Base-by-base conservation (phyloP, 768 basidiomycete genomes). In the Coprinopsis marcescibilis region DNA sequence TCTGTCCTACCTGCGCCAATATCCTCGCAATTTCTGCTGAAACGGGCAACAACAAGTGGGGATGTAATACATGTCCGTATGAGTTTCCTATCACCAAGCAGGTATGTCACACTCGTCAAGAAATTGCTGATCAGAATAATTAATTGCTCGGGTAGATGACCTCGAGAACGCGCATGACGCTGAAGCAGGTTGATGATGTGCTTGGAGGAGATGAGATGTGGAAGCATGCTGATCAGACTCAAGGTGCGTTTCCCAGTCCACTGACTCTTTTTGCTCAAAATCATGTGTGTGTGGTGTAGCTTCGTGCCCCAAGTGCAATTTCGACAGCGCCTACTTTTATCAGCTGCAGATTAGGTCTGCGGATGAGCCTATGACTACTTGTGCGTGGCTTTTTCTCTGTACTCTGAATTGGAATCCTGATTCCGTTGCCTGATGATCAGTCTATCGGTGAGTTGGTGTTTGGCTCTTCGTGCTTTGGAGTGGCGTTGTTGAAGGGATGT, bases 151-250 rank as follows among this genome's bases (percentile, higher is more conserved):
- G 49, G n/a, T 55, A 96, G 89, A 93, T 96, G 81, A 96, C 93
- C 5, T 89, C 90, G 43, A 73, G 94, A 36, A 92, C 86, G 23
- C 79, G 80, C 46, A 71, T 96, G 42, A 83, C 83, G 54, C 76
- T 89, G n/a, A 98, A 98, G 58, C 78, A 84, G 55, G 85, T 92
- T 11, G 96, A 99, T 61, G 96, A 98, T 57, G 94, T 99, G 4
- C 71, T 98, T 21, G 96, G 95, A 42, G 93, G 91, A 2, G 91
- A 89, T 29, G 89, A 91, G 50, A 83, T 82, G 66, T 96, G 94
- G 91, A 85, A 84, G 46, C 88, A 96, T 63, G 94, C 93, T 2
- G 94, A 95, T 64, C 80, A 83, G 39, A 92, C 87, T 0, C 75
- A 81, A 55, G 83, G 92, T 89, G 38, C 14, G 37, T 43, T 21